These are phyloP conservation scores for Penicillium ochrochloron DNA, from an alignment of 495 filamentous ascomycete genomes.

Conservation along the genomic window DNA sequence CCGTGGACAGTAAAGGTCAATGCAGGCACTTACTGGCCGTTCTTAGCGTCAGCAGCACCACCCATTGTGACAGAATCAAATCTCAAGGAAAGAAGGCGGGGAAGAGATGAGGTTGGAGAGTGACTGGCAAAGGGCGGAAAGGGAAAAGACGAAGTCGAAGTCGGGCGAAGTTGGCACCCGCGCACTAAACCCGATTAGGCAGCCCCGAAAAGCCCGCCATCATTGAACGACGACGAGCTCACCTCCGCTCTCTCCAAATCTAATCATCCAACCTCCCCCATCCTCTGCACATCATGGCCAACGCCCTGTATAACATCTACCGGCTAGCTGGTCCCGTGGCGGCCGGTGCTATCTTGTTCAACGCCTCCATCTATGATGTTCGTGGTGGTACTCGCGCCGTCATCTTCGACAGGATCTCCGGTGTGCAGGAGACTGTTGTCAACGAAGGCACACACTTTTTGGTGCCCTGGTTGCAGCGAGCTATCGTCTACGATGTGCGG, in stretches of 20 bases:
- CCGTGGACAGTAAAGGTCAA: conserved; percentile 21
- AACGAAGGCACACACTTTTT: conserved; percentile 98
- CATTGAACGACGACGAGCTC: conserved; percentile 21
- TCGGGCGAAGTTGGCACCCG: conserved; percentile 42
- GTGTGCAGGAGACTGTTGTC: conserved; percentile 89
- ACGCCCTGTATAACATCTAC: conserved; percentile 65
- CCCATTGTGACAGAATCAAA: conserved; percentile 63
- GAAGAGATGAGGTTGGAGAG: conserved; percentile 31
- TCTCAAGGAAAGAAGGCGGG: conserved; percentile 11
- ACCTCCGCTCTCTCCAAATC: conserved; percentile 16
- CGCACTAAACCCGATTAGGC: conserved; percentile 51
- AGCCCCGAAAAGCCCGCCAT: conserved; percentile 46
- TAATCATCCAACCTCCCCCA: conserved; percentile 26
- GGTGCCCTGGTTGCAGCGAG: conserved; percentile 92
- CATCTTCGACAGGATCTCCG: conserved; percentile 94
- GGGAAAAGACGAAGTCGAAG: conserved; percentile 35
- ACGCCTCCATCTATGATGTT: conserved; percentile 93
- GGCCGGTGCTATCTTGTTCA: conserved; percentile 62
- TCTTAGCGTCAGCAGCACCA: conserved; percentile 64
- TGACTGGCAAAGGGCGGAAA: conserved; percentile 28
- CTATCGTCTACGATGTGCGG: conserved; percentile 96
- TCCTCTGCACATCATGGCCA: conserved; percentile 53
- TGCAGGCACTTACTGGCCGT: conserved; percentile 67
- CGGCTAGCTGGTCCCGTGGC: conserved; percentile 72
- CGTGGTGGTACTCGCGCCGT: conserved; percentile 91